phyloP scores from a whole-genome alignment of 1,139 yeast genomes.

The Yamadazyma diddensiae region DNA sequence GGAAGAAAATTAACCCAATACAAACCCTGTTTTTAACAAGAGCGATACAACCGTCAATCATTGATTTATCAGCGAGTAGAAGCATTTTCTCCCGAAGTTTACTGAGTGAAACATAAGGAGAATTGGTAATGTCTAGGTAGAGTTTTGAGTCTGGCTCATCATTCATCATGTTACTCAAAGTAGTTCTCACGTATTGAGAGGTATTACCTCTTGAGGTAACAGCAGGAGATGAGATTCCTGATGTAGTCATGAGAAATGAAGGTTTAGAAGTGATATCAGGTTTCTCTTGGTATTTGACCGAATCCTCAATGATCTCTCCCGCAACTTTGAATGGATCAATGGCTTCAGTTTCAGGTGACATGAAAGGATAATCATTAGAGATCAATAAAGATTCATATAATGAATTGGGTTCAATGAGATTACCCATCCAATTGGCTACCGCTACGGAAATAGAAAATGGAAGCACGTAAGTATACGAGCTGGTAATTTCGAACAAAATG shows the following conservation, averaged over 20 bases:
- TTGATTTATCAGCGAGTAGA: slow-evolving; percentile 36
- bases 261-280: neutral
- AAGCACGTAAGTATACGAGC: slow-evolving; percentile 57
- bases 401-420: slow-evolving; percentile 50
- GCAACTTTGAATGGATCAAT: slow-evolving; percentile 32
- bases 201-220: neutral
- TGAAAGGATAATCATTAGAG: slow-evolving; percentile 54
- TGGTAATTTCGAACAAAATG: slow-evolving; percentile 58
- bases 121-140: slow-evolving; percentile 37
- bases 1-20: slow-evolving; percentile 50
- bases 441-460: slow-evolving; percentile 59
- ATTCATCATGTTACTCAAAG: neutral
- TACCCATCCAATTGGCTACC: slow-evolving; percentile 59
- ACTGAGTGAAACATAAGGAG: slow-evolving; percentile 33
- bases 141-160: slow-evolving; percentile 16
- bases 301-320: slow-evolving; percentile 38
- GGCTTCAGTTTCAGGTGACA: slow-evolving; percentile 41
- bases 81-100: slow-evolving; percentile 32
- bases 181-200: neutral
- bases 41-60: slow-evolving; percentile 57
- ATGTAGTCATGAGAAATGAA: neutral
- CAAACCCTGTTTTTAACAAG: slow-evolving; percentile 35
- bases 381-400: slow-evolving; percentile 50
- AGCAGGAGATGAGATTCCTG: neutral
- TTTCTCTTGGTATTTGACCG: slow-evolving; percentile 7